A percentile compares a stretch with the other conserved stretches of the same genome.
These are phyloP conservation scores for Kurtzmaniella cleridarum DNA, from an alignment of 805 yeast species.

Conservation along the genomic window DNA sequence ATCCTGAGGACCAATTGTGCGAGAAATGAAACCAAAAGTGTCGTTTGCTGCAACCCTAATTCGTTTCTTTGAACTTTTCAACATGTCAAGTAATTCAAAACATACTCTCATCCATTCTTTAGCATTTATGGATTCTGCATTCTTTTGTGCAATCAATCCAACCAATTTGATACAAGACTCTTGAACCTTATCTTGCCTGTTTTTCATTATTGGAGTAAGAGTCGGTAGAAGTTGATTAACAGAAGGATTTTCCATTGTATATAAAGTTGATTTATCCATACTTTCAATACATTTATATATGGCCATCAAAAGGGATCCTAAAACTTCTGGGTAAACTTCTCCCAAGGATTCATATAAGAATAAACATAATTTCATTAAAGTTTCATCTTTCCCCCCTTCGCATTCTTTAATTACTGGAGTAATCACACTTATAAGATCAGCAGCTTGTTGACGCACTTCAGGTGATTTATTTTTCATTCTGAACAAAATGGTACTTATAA, in stretches of 20 bases:
- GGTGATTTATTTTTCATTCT: constrained; percentile 68
- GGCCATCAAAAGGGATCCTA: constrained; percentile 80
- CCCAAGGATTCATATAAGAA: constrained; percentile 88
- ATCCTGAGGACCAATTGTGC: constrained; percentile 94
- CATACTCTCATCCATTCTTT: constrained; percentile 98
- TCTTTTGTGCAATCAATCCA: constrained; percentile 75
- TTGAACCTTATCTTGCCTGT: constrained; percentile 87
- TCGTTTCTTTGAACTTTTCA: constrained; percentile 71
- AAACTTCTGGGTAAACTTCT: constrained; percentile 89
- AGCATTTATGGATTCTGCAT: constrained; percentile 79
- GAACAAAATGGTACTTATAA: constrained; percentile 66
- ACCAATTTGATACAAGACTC: constrained; percentile 73
- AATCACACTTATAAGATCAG: constrained; percentile 63
- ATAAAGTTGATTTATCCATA: constrained; percentile 54
- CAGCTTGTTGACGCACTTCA: constrained; percentile 75
- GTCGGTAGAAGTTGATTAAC: constrained; percentile 79
- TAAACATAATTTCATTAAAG: constrained; percentile 63
- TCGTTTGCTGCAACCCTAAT: constrained; percentile 82
- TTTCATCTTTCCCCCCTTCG: constrained; percentile 46
- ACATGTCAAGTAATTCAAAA: constrained; percentile 82
- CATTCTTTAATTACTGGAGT: constrained; percentile 65
- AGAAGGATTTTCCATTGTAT: constrained; percentile 57
- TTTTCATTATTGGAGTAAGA: constrained; percentile 84
- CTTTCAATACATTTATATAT: constrained; percentile 56
- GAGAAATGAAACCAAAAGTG: constrained; percentile 87